phyloP scores from a whole-genome alignment of 495 filamentous ascomycete genomes.

The Trichoderma parareesei region DNA sequence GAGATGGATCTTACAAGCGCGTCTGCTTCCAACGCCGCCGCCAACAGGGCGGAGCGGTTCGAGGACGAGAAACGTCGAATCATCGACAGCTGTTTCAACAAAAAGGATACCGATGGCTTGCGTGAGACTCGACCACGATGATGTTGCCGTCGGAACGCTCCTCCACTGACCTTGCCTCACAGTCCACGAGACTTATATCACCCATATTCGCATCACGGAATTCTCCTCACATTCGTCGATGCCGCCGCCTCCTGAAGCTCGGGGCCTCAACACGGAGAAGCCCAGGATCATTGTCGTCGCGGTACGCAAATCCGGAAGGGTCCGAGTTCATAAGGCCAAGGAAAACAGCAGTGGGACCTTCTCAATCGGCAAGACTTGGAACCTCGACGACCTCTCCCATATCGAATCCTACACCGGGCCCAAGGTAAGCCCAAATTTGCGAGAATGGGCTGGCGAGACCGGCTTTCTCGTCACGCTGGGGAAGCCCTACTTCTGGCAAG shows the following conservation, averaged over 20 bases:
- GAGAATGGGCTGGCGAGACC: slow-evolving; percentile 66
- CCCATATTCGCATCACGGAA: slow-evolving; percentile 84
- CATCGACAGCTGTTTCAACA: slow-evolving; percentile 82
- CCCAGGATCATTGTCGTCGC: slow-evolving; percentile 83
- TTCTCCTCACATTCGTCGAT: slow-evolving; percentile 73
- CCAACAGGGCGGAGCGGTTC: slow-evolving; percentile 77
- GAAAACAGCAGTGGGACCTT: slow-evolving; percentile 91
- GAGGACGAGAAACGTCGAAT: slow-evolving; percentile 95
- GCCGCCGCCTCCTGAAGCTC: slow-evolving; percentile 69
- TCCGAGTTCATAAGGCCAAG: slow-evolving; percentile 92
- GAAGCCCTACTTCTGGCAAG: slow-evolving; percentile 97
- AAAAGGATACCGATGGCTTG: slow-evolving; percentile 73
- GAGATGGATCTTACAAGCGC: slow-evolving; percentile 13
- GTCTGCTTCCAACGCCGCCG: slow-evolving; percentile 25
- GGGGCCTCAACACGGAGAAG: slow-evolving; percentile 67
- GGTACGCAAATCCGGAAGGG: slow-evolving; percentile 82
- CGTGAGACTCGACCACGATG: slow-evolving; percentile 43
- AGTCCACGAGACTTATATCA: slow-evolving; percentile 96
- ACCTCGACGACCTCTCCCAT: slow-evolving; percentile 71
- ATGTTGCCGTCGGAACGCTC: background rate
- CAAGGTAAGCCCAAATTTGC: slow-evolving; percentile 54
- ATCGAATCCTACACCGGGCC: slow-evolving; percentile 70
- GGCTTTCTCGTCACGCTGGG: slow-evolving; percentile 86
- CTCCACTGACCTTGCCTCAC: slow-evolving; percentile 10
- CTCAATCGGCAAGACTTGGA: slow-evolving; percentile 98